Evolutionary conservation across 176 grass and related monocot species (phyloP), one percentile per base, ranked within the genome.

Genomic region (Carex cristatella): DNA sequence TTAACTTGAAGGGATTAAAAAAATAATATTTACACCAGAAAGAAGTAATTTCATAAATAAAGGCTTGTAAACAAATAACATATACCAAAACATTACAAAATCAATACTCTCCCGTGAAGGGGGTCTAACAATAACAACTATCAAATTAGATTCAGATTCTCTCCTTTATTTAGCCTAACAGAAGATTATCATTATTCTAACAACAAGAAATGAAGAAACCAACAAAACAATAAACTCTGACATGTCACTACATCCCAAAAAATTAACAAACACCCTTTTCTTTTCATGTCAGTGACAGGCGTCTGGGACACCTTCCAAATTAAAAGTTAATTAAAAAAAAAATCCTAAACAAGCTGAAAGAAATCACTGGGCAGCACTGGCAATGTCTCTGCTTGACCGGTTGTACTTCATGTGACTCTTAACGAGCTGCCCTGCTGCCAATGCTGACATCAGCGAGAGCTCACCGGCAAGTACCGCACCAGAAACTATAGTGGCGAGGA

Each of bases 321-420:
- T 56, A 75, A 75, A 19, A 28, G 71, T 75, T 75, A 28, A 75
- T 53, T 51, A 57, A 77, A 76, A 76, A 44, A 28, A 56, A 14
- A 30, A 77, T 77, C 73, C 23, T 56, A 56, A 77, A 77, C 18
- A 75, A 54, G 11, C 72, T 76, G 19, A 56, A 32, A 27, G 42
- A 73, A 73, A 23, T 77, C 73, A 77, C 14, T 30, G 49, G 73
- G 75, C 77, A 64, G 80, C 64, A 69, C 87, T 83, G 27, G 81
- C 2, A 32, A 89, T 75, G 83, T 92, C 87, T 87, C 86, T 92
- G 79, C 88, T 91, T 69, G 87, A 94, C 63, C 92, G 83, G 65
- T 97, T 94, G 85, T 94, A 97, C 83, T 89, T 92, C 94, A 94
- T 97, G 81, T 92, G 92, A 65, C 90, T 94, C 88, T 89, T 86